Percentiles rank a stretch among this genome's conserved stretches.
Conservation (phyloP, 345 rosid genomes). For the Arabis alpina region DNA sequence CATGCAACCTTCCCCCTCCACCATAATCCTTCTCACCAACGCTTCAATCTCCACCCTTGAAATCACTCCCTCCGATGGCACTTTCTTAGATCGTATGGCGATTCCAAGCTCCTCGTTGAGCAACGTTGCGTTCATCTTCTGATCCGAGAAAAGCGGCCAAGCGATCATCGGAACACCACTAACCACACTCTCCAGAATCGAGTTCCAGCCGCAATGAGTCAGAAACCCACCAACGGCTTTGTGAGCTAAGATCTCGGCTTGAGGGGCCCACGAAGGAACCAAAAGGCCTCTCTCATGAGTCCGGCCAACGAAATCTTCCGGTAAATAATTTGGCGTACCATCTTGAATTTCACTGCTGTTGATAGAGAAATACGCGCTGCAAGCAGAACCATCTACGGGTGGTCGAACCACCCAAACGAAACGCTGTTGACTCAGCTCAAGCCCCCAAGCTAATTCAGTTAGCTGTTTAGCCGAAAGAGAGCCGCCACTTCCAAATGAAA, state of each 20-base stretch:
- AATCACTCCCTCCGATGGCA: background rate
- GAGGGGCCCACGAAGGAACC: background rate
- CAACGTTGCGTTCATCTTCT: conserved; percentile 2
- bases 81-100: conserved; percentile 11
- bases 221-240: background rate
- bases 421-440: background rate
- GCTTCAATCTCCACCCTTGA: conserved; percentile 44
- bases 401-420: conserved; percentile 4
- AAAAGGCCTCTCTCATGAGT: background rate
- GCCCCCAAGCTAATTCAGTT: background rate
- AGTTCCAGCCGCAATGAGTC: background rate
- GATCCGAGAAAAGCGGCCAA: conserved; percentile 42
- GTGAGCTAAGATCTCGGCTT: background rate
- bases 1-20: conserved; percentile 37
- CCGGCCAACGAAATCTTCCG: background rate
- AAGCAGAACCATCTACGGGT: background rate
- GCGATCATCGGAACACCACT: conserved; percentile 38
- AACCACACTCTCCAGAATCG: background rate
- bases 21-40: conserved; percentile 45
- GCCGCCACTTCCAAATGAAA: background rate
- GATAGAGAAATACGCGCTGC: background rate
- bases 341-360: background rate
- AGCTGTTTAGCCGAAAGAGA: background rate
- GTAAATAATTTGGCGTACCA: conserved; percentile 2
- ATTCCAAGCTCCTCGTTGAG: conserved; percentile 55